A percentile compares a stretch with the other conserved stretches of the same genome.
Conservation (phyloP, 2,329 filamentous ascomycete genomes). For the Aureobasidium sp. region DNA sequence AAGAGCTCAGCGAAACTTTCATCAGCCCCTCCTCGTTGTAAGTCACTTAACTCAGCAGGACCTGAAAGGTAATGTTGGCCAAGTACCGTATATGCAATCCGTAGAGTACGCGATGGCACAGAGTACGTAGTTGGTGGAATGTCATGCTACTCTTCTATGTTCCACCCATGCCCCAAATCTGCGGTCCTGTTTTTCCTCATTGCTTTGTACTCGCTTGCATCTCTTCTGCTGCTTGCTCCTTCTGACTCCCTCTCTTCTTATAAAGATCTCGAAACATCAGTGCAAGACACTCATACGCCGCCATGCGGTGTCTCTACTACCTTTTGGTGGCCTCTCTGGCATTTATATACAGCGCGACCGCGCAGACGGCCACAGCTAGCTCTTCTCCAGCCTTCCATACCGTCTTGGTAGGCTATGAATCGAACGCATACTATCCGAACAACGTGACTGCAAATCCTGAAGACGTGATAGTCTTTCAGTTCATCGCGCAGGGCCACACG, state of each 20-base stretch:
- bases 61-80: not conserved
- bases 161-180: not conserved
- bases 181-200: not conserved
- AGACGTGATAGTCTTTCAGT: conserved; percentile 37
- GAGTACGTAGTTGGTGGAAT: conserved; percentile 6
- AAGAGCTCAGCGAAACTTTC: not conserved
- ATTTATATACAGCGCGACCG: not conserved
- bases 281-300: not conserved
- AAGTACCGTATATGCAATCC: not conserved
- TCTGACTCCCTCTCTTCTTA: not conserved
- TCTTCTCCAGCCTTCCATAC: conserved; percentile 22
- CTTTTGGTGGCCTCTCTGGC: not conserved
- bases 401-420: conserved; percentile 31
- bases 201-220: not conserved
- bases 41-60: not conserved
- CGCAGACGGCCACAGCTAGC: not conserved
- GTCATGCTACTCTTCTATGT: conserved; percentile 5
- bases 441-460: conserved; percentile 32
- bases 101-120: not conserved
- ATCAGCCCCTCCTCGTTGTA: not conserved
- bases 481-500: conserved; percentile 38
- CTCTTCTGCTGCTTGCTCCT: not conserved
- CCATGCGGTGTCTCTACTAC: not conserved
- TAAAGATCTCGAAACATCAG: not conserved
- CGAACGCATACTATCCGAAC: conserved; percentile 32